Evolutionary conservation across 1,284 basidiomycete species (phyloP).

Genomic region (Sporisorium exsertum): DNA sequence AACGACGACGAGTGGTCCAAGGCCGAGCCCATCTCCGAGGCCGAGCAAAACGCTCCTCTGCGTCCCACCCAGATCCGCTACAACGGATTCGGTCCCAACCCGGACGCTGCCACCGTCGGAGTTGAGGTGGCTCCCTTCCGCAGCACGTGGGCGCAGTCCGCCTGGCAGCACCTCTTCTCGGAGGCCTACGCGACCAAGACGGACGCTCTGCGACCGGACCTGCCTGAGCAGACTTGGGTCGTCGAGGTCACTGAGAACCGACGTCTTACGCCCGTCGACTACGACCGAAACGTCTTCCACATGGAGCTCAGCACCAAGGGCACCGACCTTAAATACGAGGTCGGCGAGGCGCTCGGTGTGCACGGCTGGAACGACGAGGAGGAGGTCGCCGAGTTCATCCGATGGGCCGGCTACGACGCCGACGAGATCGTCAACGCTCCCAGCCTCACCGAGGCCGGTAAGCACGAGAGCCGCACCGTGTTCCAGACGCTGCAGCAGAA

Average conservation of each 20-base stretch:
- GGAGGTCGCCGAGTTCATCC: conserved; percentile 89
- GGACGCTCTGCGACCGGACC: conserved; percentile 77
- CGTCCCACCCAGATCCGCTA: conserved; percentile 61
- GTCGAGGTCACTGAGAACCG: conserved; percentile 93
- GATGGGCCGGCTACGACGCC: conserved; percentile 89
- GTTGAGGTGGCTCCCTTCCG: conserved; percentile 50
- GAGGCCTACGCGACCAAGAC: conserved; percentile 65
- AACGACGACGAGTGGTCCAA: conserved; percentile 54
- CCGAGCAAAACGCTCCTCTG: conserved; percentile 51
- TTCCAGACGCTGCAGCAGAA: conserved; percentile 96
- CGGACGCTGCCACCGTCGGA: conserved; percentile 52
- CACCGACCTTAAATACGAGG: conserved; percentile 92
- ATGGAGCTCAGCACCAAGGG: conserved; percentile 92
- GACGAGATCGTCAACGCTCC: conserved; percentile 85
- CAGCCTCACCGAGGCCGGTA: conserved; percentile 70
- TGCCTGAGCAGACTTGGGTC: conserved; percentile 89
- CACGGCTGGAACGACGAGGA: conserved; percentile 96
- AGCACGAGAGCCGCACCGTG: conserved; percentile 83
- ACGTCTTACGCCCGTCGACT: conserved; percentile 91
- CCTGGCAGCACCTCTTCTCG: conserved; percentile 68
- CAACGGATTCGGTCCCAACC: conserved; percentile 60
- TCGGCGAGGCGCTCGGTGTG: conserved; percentile 95
- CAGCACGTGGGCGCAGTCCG: conserved; percentile 64
- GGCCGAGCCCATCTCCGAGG: conserved; percentile 58
- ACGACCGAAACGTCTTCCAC: conserved; percentile 99